Evolutionary conservation across 257 asterid genomes (phyloP).

Genomic region (Pogostemon cablin): DNA sequence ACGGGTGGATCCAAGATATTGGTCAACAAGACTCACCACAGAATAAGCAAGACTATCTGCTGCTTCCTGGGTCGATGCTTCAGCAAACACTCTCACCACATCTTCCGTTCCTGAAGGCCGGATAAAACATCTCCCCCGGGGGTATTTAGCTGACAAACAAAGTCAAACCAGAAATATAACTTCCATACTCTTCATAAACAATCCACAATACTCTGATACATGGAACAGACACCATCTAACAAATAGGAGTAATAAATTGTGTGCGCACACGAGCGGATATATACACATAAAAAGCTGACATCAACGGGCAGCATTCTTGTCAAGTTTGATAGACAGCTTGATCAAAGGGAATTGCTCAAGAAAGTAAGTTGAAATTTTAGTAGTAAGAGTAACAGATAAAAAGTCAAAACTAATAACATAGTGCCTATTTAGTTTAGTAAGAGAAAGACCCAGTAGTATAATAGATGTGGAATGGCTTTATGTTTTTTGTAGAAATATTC

Average conservation of each 20-base stretch:
- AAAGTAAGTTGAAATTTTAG: too few species aligned
- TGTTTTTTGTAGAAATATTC: conserved; percentile 5
- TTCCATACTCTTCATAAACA: neutral
- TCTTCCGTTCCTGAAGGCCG: conserved; percentile 98
- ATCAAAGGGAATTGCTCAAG: too few species aligned
- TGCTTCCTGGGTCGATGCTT: conserved; percentile 75
- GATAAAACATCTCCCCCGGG: conserved; percentile 77
- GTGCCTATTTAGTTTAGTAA: neutral
- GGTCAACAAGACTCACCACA: conserved; percentile 68
- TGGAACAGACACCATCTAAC: too few species aligned
- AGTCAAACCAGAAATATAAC: conserved; percentile 5
- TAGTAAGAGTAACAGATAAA: neutral
- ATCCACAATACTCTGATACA: too few species aligned
- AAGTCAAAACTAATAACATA: neutral
- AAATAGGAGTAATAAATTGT: neutral
- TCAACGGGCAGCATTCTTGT: too few species aligned
- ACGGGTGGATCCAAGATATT: conserved; percentile 50
- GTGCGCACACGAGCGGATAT: neutral
- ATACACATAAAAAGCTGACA: too few species aligned
- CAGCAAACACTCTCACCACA: conserved; percentile 89
- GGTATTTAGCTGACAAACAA: conserved; percentile 59
- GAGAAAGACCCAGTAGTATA: neutral
- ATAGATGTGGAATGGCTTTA: neutral
- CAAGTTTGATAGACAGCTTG: too few species aligned
- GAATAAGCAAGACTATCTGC: conserved; percentile 76